Evolutionary conservation across 768 basidiomycete species (phyloP).

Genomic region (Kwoniella sp.): DNA sequence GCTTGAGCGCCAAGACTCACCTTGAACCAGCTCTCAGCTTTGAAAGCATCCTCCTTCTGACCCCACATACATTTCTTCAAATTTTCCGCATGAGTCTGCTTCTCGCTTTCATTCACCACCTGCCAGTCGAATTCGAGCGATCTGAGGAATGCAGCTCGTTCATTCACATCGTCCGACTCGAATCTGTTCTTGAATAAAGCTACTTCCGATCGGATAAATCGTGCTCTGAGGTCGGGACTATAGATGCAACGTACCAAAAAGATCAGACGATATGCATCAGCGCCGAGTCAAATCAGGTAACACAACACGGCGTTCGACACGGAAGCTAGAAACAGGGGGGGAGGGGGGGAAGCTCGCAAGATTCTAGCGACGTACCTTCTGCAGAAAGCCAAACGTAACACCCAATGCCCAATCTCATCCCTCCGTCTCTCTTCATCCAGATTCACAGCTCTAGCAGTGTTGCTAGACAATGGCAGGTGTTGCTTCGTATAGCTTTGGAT

Average conservation of each 20-base stretch:
- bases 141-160: constrained; percentile 68
- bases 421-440: constrained; percentile 69
- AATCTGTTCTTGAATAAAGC: constrained; percentile 81
- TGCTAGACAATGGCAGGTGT: constrained; percentile 71
- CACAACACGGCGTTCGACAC: too few relatives aligned
- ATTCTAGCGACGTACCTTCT: constrained; percentile 94
- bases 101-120: constrained; percentile 66
- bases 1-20: constrained; percentile 57
- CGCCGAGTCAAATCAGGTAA: too few relatives aligned
- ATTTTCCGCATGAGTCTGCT: constrained; percentile 59
- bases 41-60: constrained; percentile 57
- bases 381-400: constrained; percentile 90
- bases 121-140: constrained; percentile 58
- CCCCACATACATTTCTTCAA: constrained; percentile 61
- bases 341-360: too few relatives aligned
- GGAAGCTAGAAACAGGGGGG: too few relatives aligned
- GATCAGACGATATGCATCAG: too few relatives aligned
- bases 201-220: constrained; percentile 87
- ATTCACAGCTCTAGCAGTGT: constrained; percentile 59
- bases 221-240: constrained; percentile 83
- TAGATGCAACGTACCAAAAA: too few relatives aligned
- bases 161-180: constrained; percentile 64
- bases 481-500: constrained; percentile 69
- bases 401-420: constrained; percentile 91
- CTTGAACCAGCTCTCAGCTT: constrained; percentile 73